Percentiles rank a stretch among this genome's conserved stretches.
These are phyloP conservation scores for Desmodesmus armatus DNA, from an alignment of 139 green algal genomes.

Conservation along the genomic window DNA sequence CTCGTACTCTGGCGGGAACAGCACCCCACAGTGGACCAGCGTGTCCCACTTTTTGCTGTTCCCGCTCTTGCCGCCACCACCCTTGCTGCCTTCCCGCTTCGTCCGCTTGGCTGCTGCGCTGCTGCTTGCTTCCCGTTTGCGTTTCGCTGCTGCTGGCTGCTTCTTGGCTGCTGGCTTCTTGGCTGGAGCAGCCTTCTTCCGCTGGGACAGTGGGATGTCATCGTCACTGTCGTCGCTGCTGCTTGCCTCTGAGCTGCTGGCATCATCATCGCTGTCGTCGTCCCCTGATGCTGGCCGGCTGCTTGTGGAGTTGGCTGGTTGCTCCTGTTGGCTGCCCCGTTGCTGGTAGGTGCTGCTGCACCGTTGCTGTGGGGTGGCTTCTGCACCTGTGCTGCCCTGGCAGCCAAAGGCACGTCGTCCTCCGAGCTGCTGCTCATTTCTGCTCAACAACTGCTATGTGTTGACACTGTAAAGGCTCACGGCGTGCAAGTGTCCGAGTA, in stretches of 20 bases:
- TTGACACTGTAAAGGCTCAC: too few relatives aligned
- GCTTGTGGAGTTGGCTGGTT: not conserved
- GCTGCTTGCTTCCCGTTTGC: not conserved
- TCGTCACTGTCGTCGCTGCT: conserved; percentile 16
- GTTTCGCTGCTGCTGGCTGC: conserved; percentile 24
- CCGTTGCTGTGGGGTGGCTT: conserved; percentile 16
- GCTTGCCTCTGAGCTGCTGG: conserved; percentile 3
- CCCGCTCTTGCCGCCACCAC: not conserved
- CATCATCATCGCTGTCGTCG: not conserved
- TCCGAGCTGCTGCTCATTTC: conserved; percentile 27
- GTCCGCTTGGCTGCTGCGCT: not conserved
- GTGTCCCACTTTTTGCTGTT: conserved; percentile 85
- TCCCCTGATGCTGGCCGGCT: not conserved
- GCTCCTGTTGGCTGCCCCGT: conserved; percentile 1
- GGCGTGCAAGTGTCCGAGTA: too few relatives aligned
- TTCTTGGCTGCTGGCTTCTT: conserved; percentile 22
- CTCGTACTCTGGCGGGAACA: conserved; percentile 96
- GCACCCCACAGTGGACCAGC: conserved; percentile 91
- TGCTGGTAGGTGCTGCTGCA: conserved; percentile 14
- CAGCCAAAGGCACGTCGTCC: conserved; percentile 60
- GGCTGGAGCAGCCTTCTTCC: conserved; percentile 18
- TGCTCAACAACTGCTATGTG: too few relatives aligned
- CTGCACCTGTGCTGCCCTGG: not conserved
- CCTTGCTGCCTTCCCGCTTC: not conserved
- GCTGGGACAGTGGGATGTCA: conserved; percentile 50